These are phyloP conservation scores for Myxozyma sirexii DNA, from an alignment of 805 yeast genomes.

Conservation along the genomic window DNA sequence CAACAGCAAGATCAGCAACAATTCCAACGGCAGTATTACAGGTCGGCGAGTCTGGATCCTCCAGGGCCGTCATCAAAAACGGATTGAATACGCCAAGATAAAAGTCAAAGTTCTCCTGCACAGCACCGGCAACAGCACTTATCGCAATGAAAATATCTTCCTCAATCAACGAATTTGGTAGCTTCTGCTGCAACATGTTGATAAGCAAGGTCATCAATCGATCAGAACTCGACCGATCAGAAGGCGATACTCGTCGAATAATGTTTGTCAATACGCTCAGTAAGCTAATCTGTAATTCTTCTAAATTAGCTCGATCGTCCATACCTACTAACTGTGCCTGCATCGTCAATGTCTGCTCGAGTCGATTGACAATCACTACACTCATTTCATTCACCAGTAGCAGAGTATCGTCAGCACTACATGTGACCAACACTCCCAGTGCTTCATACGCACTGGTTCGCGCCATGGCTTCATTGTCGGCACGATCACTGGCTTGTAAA, in stretches of 20 bases:
- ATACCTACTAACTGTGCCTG: conserved; percentile 60
- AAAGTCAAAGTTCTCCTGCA: conserved; percentile 68
- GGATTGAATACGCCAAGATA: conserved; percentile 86
- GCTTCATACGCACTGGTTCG: conserved; percentile 98
- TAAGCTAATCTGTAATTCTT: conserved; percentile 78
- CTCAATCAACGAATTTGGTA: conserved; percentile 77
- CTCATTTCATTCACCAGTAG: conserved; percentile 73
- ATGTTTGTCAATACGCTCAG: conserved; percentile 78
- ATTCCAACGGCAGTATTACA: conserved; percentile 92
- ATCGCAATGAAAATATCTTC: conserved; percentile 93
- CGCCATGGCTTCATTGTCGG: conserved; percentile 82
- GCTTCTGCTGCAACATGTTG: conserved; percentile 64
- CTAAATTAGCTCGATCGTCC: conserved; percentile 77
- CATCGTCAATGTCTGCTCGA: conserved; percentile 66
- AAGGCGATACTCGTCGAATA: conserved; percentile 68
- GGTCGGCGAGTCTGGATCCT: conserved; percentile 74
- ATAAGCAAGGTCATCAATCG: conserved; percentile 81
- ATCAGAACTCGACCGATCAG: conserved; percentile 68
- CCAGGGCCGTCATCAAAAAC: conserved; percentile 73
- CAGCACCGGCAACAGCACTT: conserved; percentile 82
- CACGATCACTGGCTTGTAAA: conserved; percentile 65
- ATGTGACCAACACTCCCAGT: conserved; percentile 75
- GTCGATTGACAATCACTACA: conserved; percentile 67
- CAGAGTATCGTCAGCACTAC: conserved; percentile 70
- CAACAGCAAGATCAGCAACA: conserved; percentile 90